Base-by-base conservation (phyloP, 2,329 filamentous ascomycete species). In the Pestalotiopsis sp. region DNA sequence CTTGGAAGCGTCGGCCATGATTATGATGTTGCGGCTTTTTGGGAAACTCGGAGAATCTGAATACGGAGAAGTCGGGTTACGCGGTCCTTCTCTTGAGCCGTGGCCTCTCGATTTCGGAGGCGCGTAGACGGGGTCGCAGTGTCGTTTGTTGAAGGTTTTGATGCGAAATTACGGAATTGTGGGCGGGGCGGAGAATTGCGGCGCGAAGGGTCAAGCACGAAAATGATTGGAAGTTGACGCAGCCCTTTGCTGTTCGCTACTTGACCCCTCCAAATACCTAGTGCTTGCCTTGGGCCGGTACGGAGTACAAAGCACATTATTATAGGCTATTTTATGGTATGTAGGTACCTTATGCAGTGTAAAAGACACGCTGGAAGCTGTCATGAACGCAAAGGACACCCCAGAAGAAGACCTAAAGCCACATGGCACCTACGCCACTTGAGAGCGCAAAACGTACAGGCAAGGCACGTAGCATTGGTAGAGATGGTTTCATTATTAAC, bases 1-100 rank as follows among this genome's bases (percentile, higher is more conserved):
- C 84, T 90, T 92, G 70, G 78, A 74, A 75, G 81, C 77, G 73
- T 90, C 88, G 74, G 83, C 86, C 88, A 90, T 90, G 73, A 78
- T 87, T 75, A 73, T 74, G 73, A 74, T 75, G 69, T 70, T 74
- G 70, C 68, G 70, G 61, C 55, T 58, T 40, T 35, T 17, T 24
- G 52, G 35, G 35, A 63, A 48, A 20, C 56, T 58, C 22, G 60
- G 38, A 24, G 20, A 44, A 22, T n/a, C 10, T 63, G 20, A 30
- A 26, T 24, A 24, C 60, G 60, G 60, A 38, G 58, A 38, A 40
- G 30, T 61, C 58, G 60, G 35, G 17, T 10, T 44, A 39, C 60
- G 60, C 60, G 60, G 39, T 61, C 58, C 58, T 61, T 61, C 58
- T 61, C 58, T 61, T 30, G 38, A 58, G 58, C 58, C 58, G 58